phyloP scores from a whole-genome alignment of 306 rosid genomes.

The Trichosanthes truncata region DNA sequence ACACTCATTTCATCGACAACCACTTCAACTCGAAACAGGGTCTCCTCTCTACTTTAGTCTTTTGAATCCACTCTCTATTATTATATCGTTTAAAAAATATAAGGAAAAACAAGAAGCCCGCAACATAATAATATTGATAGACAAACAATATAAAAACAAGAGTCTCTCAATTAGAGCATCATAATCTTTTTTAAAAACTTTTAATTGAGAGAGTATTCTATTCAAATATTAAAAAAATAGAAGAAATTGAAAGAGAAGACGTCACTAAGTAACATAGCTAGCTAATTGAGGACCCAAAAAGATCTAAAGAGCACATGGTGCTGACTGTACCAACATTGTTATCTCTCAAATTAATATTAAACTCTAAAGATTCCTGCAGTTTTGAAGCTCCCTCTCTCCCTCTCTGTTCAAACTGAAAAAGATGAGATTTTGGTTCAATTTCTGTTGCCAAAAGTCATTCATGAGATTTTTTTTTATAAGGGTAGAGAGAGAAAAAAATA shows the following conservation, averaged over 20 bases:
- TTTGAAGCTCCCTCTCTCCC: not conserved
- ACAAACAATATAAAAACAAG: not conserved
- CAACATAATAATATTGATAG: not conserved
- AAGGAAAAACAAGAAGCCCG: too few species aligned
- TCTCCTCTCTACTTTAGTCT: too few species aligned
- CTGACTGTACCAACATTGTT: conserved; percentile 3
- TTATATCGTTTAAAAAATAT: too few species aligned
- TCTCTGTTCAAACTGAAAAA: not conserved
- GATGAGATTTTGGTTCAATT: not conserved
- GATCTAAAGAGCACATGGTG: conserved; percentile 8
- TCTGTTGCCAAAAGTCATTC: not conserved
- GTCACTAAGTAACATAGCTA: not conserved
- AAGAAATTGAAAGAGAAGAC: not conserved
- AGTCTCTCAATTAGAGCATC: too few species aligned
- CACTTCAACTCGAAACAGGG: too few species aligned
- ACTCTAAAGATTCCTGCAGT: not conserved
- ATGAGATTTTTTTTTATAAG: not conserved
- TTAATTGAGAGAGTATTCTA: not conserved
- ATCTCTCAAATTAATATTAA: not conserved
- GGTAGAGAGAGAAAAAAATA: too few species aligned
- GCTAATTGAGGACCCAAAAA: not conserved
- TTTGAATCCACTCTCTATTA: too few species aligned
- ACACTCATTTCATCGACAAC: too few species aligned
- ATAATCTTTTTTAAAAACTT: too few species aligned
- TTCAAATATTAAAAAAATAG: not conserved